A percentile compares a stretch with the other conserved stretches of the same genome.
Conservation (phyloP, 2,329 filamentous ascomycete genomes). For the Apiospora phragmitis region DNA sequence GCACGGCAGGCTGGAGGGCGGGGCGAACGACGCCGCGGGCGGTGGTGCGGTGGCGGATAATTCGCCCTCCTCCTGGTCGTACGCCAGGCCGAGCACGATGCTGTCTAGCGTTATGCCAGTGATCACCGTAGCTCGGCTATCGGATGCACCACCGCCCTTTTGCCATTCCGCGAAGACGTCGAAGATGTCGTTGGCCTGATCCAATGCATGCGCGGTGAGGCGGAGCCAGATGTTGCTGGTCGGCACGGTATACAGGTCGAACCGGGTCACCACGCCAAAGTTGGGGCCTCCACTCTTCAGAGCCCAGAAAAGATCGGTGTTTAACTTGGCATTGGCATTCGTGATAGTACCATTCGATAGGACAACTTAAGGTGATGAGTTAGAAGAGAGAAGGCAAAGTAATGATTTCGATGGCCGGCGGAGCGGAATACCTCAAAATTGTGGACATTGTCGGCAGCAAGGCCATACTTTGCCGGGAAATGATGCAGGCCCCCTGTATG, state of each 20-base stretch:
- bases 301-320: constrained; percentile 47
- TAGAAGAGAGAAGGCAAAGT: neutral
- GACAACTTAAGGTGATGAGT: constrained; percentile 37
- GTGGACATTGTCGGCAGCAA: constrained; percentile 29
- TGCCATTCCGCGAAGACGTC: constrained; percentile 31
- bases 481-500: neutral
- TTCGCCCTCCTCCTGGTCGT: neutral
- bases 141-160: neutral
- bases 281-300: constrained; percentile 48
- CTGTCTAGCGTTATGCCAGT: neutral
- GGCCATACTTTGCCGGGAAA: constrained; percentile 42
- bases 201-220: constrained; percentile 17
- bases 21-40: constrained; percentile 19
- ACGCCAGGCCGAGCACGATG: neutral
- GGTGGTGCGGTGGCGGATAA: constrained; percentile 8
- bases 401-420: neutral
- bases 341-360: constrained; percentile 42
- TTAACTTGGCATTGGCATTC: constrained; percentile 34
- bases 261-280: constrained; percentile 43
- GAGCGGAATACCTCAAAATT: neutral
- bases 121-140: neutral
- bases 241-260: constrained; percentile 31
- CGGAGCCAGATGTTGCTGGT: constrained; percentile 25
- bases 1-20: constrained; percentile 18
- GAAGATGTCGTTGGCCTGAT: constrained; percentile 24